Evolutionary conservation across 108 stramenopile species (phyloP).

Genomic region (Discostella pseudostelligera): DNA sequence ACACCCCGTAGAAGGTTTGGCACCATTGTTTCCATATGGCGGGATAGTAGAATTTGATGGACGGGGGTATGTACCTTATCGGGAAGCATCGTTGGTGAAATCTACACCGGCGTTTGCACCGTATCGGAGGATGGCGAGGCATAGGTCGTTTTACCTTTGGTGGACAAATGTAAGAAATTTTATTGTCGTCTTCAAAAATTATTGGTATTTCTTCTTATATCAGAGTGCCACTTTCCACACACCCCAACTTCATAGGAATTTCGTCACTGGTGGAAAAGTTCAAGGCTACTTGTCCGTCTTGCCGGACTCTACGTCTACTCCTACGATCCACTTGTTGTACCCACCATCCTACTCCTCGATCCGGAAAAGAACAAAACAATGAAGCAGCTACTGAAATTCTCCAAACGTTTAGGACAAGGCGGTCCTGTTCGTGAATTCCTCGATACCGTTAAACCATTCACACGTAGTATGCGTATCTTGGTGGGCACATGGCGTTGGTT

Average conservation of each 20-base stretch:
- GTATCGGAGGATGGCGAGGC: slow-evolving; percentile 35
- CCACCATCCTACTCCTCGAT: slow-evolving; percentile 35
- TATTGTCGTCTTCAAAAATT: neutral
- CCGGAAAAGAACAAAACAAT: slow-evolving; percentile 39
- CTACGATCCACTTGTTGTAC: slow-evolving; percentile 25
- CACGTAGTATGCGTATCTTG: slow-evolving; percentile 44
- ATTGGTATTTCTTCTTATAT: neutral
- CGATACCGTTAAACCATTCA: slow-evolving; percentile 59
- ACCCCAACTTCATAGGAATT: slow-evolving; percentile 25
- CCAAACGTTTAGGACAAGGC: slow-evolving; percentile 37
- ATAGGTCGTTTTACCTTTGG: slow-evolving; percentile 34
- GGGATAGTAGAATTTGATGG: slow-evolving; percentile 23
- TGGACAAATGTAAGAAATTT: slow-evolving; percentile 42
- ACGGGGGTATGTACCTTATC: slow-evolving; percentile 12
- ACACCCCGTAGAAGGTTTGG: slow-evolving; percentile 30
- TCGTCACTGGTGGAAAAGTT: slow-evolving; percentile 70
- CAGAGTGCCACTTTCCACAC: neutral
- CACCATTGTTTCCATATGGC: slow-evolving; percentile 22
- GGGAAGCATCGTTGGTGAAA: slow-evolving; percentile 34
- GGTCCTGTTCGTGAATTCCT: slow-evolving; percentile 50
- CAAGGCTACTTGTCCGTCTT: slow-evolving; percentile 70
- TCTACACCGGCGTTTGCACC: slow-evolving; percentile 35
- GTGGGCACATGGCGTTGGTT: slow-evolving; percentile 62
- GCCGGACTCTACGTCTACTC: slow-evolving; percentile 52
- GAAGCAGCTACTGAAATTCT: slow-evolving; percentile 32